Percentiles rank a stretch among this genome's conserved stretches.
Conservation (phyloP, 2,329 filamentous ascomycete genomes). For the Alternaria metachromatica region DNA sequence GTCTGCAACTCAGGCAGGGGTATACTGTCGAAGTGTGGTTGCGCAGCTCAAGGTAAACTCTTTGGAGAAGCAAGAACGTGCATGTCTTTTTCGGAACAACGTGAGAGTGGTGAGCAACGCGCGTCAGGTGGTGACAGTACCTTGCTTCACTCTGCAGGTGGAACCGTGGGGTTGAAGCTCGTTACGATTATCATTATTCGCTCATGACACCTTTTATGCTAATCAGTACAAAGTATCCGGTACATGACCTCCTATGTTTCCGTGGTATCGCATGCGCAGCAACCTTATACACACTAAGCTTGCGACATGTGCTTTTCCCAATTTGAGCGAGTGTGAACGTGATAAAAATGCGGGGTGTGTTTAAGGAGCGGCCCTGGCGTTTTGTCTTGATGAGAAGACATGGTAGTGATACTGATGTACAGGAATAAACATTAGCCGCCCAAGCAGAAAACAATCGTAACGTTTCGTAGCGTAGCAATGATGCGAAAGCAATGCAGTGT, state of each 20-base stretch:
- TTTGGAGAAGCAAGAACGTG: background rate
- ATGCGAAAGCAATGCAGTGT: background rate
- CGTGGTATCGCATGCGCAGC: background rate
- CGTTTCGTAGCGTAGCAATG: background rate
- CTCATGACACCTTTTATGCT: conserved; percentile 1
- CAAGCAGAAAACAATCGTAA: background rate
- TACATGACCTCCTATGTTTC: conserved; percentile 6
- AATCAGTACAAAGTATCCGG: conserved; percentile 4
- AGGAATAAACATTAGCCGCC: background rate
- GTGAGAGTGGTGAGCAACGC: background rate
- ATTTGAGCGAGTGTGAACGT: background rate
- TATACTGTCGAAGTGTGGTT: background rate
- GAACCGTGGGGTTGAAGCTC: background rate
- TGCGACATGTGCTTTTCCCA: background rate
- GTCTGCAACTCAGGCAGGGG: background rate
- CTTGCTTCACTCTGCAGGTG: background rate
- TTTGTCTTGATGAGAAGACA: conserved; percentile 9
- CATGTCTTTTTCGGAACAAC: conserved; percentile 6
- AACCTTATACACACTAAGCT: conserved; percentile 1
- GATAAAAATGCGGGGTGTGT: background rate
- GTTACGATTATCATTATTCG: background rate
- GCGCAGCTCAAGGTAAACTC: background rate
- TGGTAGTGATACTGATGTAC: background rate
- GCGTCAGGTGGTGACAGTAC: background rate
- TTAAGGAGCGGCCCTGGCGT: conserved; percentile 30